Evolutionary conservation across 2,329 filamentous ascomycete genomes (phyloP), one percentile per base, ranked within the genome.

Genomic region (Pyrenophora seminiperda): DNA sequence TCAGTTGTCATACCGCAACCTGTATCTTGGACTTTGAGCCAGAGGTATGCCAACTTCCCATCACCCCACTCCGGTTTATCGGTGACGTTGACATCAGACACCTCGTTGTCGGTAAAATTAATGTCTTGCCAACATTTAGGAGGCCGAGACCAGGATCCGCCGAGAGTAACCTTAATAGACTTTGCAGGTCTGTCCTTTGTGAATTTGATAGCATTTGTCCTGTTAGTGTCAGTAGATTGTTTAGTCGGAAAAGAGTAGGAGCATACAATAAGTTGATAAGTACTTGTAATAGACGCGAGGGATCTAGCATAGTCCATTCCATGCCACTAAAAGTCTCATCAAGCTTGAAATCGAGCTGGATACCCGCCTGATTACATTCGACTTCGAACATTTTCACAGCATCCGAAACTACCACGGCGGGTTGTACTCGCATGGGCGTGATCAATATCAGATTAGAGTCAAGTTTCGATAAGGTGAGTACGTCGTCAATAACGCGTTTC

Each of bases 401-500:
- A 9, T 66, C 61, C 4, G 56, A 59, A 3, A 68, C 59, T 1
- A 67, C 56, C 0, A 55, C 24, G 3, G 53, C 34, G 2, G 65
- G 59, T 19, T 62, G 57, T 1, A 68, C 61, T 3, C 53, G 56
- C 37, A 61, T 52, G 7, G 65, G 66, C 2, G 63, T 67, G 15
- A 68, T 65, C 11, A 61, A 19, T 15, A 67, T 61, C 7, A 68
- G 49, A n/a, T 59, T 61, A 0, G 65, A 67, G 31, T 68, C 66
- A 15, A 68, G 55, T 37, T 67, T 67, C 2, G 63, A 66, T n/a
- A 68, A 41, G 5, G 67, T 73, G 1, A 77, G 66, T 1, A 77
- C 71, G 48, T 77, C 75, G 48, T 77, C 73, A 4, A 77, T 71
- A 10, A 68, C 59, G 9, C 65, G 68, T 50, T 73, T 73, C 49